A percentile compares a stretch with the other conserved stretches of the same genome.
Evolutionary conservation across 176 grass and related monocot genomes (phyloP).

Genomic region (Oryza brachyantha): DNA sequence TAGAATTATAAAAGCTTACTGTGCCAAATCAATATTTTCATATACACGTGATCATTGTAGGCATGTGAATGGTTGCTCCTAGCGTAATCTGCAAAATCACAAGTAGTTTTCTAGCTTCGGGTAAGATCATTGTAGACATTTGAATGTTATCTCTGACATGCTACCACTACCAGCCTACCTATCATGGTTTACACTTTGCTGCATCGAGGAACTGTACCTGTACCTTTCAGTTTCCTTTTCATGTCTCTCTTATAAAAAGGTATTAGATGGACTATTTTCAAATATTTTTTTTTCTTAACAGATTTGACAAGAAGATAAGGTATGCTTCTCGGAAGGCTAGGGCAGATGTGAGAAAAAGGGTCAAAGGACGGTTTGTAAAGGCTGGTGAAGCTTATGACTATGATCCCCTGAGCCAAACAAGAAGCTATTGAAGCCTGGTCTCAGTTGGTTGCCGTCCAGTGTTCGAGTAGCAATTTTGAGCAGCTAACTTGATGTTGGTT

Average conservation of each 20-base stretch:
- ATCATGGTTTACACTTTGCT: background rate
- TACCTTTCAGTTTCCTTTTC: background rate
- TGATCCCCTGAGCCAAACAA: conserved; percentile 71
- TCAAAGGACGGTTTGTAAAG: conserved; percentile 92
- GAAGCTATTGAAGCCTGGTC: conserved; percentile 53
- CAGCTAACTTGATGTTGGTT: conserved; percentile 25
- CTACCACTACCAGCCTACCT: background rate
- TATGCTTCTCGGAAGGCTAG: conserved; percentile 96
- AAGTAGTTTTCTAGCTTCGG: background rate
- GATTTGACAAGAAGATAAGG: conserved; percentile 98
- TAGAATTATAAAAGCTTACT: background rate
- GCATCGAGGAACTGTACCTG: background rate
- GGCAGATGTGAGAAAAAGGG: conserved; percentile 82
- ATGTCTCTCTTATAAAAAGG: background rate
- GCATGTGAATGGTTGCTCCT: background rate
- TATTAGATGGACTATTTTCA: conserved; percentile 9
- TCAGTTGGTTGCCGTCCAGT: conserved; percentile 10
- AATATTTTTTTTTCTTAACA: conserved; percentile 30
- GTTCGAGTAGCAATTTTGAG: conserved; percentile 38
- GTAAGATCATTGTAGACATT: background rate
- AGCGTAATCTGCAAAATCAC: background rate
- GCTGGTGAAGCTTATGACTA: conserved; percentile 97
- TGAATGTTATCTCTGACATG: background rate
- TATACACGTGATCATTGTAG: background rate
- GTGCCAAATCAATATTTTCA: conserved; percentile 9